Conservation (phyloP, 345 rosid species). For the Mallotus nudiflorus region DNA sequence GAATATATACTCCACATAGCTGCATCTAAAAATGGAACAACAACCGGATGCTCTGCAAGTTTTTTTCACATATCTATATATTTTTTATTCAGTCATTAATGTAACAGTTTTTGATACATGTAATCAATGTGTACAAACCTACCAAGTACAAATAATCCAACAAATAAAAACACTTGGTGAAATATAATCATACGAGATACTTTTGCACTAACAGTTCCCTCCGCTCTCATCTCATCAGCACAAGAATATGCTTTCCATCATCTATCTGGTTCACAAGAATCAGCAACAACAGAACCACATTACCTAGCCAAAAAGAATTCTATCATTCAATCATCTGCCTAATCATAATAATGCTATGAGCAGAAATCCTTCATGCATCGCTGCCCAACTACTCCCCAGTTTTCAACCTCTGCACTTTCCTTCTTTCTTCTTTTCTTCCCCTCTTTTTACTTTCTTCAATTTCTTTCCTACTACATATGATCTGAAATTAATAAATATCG, state of each 20-base stretch:
- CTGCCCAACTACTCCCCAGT: too few species aligned
- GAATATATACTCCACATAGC: too few species aligned
- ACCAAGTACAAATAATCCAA: slow-evolving; percentile 9
- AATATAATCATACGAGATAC: slow-evolving; percentile 1
- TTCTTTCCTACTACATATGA: slow-evolving; percentile 20
- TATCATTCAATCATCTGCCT: background rate
- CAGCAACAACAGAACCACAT: background rate
- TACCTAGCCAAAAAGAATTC: slow-evolving; percentile 9
- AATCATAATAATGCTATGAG: slow-evolving; percentile 4
- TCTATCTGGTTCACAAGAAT: slow-evolving; percentile 9
- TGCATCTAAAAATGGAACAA: background rate
- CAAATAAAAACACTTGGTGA: background rate
- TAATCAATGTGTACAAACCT: slow-evolving; percentile 15
- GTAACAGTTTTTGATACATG: slow-evolving; percentile 23
- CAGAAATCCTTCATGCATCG: slow-evolving; percentile 32
- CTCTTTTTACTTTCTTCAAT: slow-evolving; percentile 2
- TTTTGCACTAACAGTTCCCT: background rate
- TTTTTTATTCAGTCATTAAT: slow-evolving; percentile 12
- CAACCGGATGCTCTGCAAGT: too few species aligned
- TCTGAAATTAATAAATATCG: slow-evolving; percentile 25
- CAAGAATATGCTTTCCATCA: slow-evolving; percentile 7
- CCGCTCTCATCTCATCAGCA: background rate
- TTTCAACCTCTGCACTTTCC: too few species aligned
- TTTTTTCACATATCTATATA: background rate
- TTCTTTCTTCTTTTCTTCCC: slow-evolving; percentile 3